phyloP scores from a whole-genome alignment of 805 yeast genomes.

The Huiozyma sinensis region DNA sequence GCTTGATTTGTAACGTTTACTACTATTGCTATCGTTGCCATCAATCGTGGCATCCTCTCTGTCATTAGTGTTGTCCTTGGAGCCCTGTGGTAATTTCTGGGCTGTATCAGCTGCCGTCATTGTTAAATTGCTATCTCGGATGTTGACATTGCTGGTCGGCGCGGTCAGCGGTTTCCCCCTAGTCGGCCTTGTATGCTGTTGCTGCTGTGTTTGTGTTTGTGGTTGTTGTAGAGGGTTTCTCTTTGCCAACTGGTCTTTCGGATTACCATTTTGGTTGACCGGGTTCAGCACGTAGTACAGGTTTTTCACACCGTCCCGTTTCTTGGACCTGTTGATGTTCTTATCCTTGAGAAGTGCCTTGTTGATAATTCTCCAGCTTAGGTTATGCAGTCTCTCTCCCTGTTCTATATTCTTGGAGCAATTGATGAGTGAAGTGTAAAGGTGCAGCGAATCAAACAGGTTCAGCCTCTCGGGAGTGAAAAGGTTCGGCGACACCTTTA shows the following conservation, averaged over 20 bases:
- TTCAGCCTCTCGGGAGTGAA: slow-evolving; percentile 25
- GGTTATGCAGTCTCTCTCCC: slow-evolving; percentile 26
- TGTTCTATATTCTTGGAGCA: slow-evolving; percentile 19
- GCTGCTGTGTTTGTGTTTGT: neutral
- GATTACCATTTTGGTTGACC: neutral
- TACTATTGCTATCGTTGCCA: neutral
- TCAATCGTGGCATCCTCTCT: neutral
- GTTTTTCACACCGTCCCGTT: slow-evolving; percentile 27
- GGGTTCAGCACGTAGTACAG: slow-evolving; percentile 23
- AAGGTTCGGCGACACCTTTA: slow-evolving; percentile 25
- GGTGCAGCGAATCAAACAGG: slow-evolving; percentile 22
- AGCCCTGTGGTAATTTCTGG: too few relatives aligned
- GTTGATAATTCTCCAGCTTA: slow-evolving; percentile 27
- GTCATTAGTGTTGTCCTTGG: neutral
- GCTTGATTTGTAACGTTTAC: neutral
- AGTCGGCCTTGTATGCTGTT: neutral
- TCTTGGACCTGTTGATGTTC: slow-evolving; percentile 22
- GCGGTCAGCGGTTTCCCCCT: neutral
- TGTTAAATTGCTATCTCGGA: too few relatives aligned
- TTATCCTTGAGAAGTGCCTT: slow-evolving; percentile 21
- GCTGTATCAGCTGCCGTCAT: too few relatives aligned
- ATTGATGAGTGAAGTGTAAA: slow-evolving; percentile 22
- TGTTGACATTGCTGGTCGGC: too few relatives aligned
- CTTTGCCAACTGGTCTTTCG: neutral
- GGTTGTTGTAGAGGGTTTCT: neutral